These are phyloP conservation scores for Flaveria bidentis DNA, from an alignment of 129 eudicot species.

Conservation along the genomic window DNA sequence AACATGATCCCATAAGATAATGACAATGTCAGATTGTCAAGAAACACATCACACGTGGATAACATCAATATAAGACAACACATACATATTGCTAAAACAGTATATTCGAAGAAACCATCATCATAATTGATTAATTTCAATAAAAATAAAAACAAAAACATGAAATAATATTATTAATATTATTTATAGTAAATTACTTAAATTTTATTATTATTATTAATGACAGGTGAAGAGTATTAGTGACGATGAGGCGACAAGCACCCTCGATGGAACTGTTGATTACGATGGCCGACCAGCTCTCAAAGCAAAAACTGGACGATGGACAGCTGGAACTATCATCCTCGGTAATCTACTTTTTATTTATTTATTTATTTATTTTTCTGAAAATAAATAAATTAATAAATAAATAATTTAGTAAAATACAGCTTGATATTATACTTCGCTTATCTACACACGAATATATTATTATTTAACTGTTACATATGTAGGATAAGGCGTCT, in stretches of 20 bases:
- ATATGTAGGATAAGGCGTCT: conserved; percentile 29
- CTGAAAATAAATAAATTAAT: background rate
- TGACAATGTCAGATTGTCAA: conserved; percentile 22
- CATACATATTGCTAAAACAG: background rate
- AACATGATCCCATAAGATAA: conserved; percentile 18
- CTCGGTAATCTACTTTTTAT: conserved; percentile 51
- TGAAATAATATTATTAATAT: background rate
- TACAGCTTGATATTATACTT: conserved; percentile 31
- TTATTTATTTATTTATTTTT: background rate
- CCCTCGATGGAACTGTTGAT: conserved; percentile 89
- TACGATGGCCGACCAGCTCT: conserved; percentile 69
- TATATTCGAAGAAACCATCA: background rate
- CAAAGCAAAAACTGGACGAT: conserved; percentile 66
- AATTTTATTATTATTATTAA: background rate
- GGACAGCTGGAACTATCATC: conserved; percentile 84
- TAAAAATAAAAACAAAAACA: background rate
- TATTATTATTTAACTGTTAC: conserved; percentile 18
- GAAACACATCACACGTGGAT: conserved; percentile 28
- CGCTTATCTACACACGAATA: conserved; percentile 43
- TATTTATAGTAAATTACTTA: background rate
- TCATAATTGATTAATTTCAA: too few species aligned
- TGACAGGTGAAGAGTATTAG: conserved; percentile 44
- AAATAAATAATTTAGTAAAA: conserved; percentile 9
- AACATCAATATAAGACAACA: conserved; percentile 10
- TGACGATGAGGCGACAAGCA: conserved; percentile 47